These are phyloP conservation scores for Penicillium paneum DNA, from an alignment of 2,329 filamentous ascomycete species.

Conservation along the genomic window DNA sequence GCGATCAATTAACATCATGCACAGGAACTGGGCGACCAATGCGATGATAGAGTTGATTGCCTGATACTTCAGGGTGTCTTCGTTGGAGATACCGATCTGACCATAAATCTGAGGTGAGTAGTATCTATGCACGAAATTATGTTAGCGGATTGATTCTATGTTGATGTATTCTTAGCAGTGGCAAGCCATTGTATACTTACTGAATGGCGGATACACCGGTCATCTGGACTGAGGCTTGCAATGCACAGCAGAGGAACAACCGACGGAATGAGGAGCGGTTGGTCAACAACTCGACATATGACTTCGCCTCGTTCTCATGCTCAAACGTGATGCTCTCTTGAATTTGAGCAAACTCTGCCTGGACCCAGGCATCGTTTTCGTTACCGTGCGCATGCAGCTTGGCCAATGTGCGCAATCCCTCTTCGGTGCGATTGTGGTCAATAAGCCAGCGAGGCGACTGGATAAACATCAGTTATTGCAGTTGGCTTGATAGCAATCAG, in stretches of 20 bases:
- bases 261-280: constrained; percentile 66
- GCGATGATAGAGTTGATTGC: constrained; percentile 71
- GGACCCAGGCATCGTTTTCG: constrained; percentile 64
- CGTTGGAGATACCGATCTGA: constrained; percentile 64
- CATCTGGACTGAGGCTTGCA: constrained; percentile 73
- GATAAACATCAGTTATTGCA: neutral
- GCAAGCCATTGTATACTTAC: constrained; percentile 19
- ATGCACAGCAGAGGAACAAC: constrained; percentile 64
- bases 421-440: constrained; percentile 62
- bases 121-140: constrained; percentile 44
- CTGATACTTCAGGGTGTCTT: constrained; percentile 69
- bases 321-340: constrained; percentile 64
- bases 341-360: constrained; percentile 69
- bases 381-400: constrained; percentile 68
- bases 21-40: constrained; percentile 64
- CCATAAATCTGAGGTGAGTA: constrained; percentile 65
- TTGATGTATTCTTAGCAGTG: no score
- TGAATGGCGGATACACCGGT: constrained; percentile 73
- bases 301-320: constrained; percentile 67
- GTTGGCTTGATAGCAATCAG: accelerated
- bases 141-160: neutral
- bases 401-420: constrained; percentile 65
- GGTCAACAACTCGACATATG: constrained; percentile 66
- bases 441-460: constrained; percentile 69
- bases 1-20: constrained; percentile 63